Conservation (phyloP, 1,139 yeast genomes). For the Zygoascus hellenicus region DNA sequence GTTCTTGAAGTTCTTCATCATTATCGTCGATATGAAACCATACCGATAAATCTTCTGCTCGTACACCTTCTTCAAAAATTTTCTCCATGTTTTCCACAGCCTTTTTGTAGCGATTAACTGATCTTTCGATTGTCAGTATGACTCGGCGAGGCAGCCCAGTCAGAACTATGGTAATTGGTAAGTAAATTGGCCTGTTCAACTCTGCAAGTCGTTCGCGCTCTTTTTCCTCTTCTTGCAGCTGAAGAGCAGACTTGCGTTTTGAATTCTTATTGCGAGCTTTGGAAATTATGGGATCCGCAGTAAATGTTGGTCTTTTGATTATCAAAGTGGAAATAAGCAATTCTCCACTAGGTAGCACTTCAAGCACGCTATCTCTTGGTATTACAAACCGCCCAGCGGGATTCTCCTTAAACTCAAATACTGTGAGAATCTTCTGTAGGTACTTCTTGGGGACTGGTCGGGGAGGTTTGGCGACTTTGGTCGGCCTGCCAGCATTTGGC, state of each 20-base stretch:
- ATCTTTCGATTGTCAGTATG: conserved; percentile 62
- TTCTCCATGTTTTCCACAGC: conserved; percentile 59
- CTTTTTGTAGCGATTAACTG: conserved; percentile 52
- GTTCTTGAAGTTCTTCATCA: conserved; percentile 48
- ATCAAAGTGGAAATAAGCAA: conserved; percentile 60
- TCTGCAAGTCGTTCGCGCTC: conserved; percentile 13
- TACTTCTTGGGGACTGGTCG: conserved; percentile 17
- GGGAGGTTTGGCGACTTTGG: conserved; percentile 2
- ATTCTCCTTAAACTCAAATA: conserved; percentile 80
- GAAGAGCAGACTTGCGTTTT: conserved; percentile 16
- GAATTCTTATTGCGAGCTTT: conserved; percentile 26
- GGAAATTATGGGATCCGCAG: conserved; percentile 27
- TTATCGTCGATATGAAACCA: conserved; percentile 87
- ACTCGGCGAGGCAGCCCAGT: conserved; percentile 60
- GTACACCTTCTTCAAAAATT: conserved; percentile 53
- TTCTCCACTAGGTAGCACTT: conserved; percentile 48
- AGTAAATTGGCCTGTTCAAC: conserved; percentile 28
- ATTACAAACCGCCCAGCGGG: conserved; percentile 66
- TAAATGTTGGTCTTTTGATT: conserved; percentile 36
- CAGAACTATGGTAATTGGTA: conserved; percentile 61
- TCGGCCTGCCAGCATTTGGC: conserved; percentile 7
- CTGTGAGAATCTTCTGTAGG: conserved; percentile 55
- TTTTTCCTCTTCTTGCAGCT: conserved; percentile 21
- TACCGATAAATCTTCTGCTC: conserved; percentile 56
- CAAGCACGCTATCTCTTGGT: conserved; percentile 73